Evolutionary conservation across 2,329 filamentous ascomycete genomes (phyloP).

Genomic region (Fusarium pseudonygamai): DNA sequence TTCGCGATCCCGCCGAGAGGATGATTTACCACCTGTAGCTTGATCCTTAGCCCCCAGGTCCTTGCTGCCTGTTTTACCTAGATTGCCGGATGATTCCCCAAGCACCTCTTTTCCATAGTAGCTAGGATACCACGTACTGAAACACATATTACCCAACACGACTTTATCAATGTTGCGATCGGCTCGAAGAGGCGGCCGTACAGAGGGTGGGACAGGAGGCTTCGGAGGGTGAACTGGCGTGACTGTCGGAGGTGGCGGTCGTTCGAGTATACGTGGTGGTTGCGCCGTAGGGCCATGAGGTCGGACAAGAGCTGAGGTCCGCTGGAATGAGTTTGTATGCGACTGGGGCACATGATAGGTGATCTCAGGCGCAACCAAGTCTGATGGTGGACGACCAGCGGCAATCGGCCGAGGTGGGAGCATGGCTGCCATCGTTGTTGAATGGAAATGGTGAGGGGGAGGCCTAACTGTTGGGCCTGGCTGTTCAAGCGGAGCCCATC

Average conservation of each 20-base stretch:
- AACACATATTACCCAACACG: constrained; percentile 82
- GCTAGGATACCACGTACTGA: constrained; percentile 92
- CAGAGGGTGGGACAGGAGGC: constrained; percentile 40
- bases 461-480: constrained; percentile 27
- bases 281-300: constrained; percentile 48
- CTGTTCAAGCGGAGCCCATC: constrained; percentile 42
- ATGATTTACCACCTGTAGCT: constrained; percentile 37
- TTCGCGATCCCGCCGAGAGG: constrained; percentile 49
- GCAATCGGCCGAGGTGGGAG: constrained; percentile 16
- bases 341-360: constrained; percentile 53
- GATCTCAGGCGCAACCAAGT: constrained; percentile 53
- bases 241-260: constrained; percentile 42
- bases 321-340: constrained; percentile 36
- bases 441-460: not conserved
- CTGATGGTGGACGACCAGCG: constrained; percentile 44
- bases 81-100: constrained; percentile 56
- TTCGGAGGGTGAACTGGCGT: constrained; percentile 51
- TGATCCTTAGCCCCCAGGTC: constrained; percentile 44
- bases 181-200: constrained; percentile 52
- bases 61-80: constrained; percentile 42
- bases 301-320: constrained; percentile 46
- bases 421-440: constrained; percentile 38
- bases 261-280: constrained; percentile 45
- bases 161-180: constrained; percentile 88
- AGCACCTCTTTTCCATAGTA: constrained; percentile 82